phyloP scores from a whole-genome alignment of 352 stramenopile species.

The Globisporangium orthogonon region DNA sequence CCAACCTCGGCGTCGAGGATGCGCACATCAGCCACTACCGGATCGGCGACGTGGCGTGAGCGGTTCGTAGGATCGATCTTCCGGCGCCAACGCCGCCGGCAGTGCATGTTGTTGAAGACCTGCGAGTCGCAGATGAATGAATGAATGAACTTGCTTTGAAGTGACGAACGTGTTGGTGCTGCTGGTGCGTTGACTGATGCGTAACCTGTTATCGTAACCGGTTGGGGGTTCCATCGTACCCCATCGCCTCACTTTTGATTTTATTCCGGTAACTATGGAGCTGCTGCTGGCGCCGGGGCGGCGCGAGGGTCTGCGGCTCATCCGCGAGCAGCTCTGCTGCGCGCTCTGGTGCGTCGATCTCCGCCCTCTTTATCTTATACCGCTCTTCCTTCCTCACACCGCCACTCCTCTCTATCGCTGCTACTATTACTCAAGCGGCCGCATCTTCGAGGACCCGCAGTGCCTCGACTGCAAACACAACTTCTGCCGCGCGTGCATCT shows the following conservation, averaged over 20 bases:
- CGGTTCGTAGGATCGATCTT: too few relatives aligned
- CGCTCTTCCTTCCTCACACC: too few relatives aligned
- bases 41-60: conserved; percentile 3
- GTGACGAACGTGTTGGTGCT: too few relatives aligned
- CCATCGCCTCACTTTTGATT: too few relatives aligned
- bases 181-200: too few relatives aligned
- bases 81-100: too few relatives aligned
- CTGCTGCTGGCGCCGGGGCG: conserved; percentile 41
- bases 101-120: too few relatives aligned
- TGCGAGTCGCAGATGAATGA: too few relatives aligned
- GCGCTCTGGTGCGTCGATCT: conserved; percentile 50
- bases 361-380: neutral
- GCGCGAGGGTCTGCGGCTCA: conserved; percentile 56
- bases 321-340: conserved; percentile 76
- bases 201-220: too few relatives aligned
- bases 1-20: conserved; percentile 56
- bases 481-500: conserved; percentile 76
- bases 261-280: conserved; percentile 25
- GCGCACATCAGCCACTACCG: conserved; percentile 75
- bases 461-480: conserved; percentile 88
- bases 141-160: too few relatives aligned
- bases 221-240: too few relatives aligned
- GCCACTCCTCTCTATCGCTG: neutral
- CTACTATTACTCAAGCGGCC: conserved; percentile 18
- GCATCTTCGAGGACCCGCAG: conserved; percentile 79